A percentile compares a stretch with the other conserved stretches of the same genome.
phyloP scores from a whole-genome alignment of 768 basidiomycete species.

The Suillus clintonianus region DNA sequence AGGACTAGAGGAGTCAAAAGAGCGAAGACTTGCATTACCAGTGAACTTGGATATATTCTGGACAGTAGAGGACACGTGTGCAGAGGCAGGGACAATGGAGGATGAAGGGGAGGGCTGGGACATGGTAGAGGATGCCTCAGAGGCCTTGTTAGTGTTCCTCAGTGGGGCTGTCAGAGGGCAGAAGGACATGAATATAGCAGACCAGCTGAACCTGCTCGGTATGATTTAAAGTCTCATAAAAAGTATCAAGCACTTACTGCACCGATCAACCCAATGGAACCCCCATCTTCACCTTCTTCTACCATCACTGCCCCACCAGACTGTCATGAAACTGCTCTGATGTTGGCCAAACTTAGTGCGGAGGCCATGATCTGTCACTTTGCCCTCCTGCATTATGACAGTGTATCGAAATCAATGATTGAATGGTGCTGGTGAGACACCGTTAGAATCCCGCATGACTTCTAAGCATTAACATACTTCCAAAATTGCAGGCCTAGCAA shows the following conservation, averaged over 20 bases:
- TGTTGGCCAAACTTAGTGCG: not conserved
- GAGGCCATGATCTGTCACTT: not conserved
- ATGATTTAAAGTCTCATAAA: not conserved
- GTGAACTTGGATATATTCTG: too few relatives aligned
- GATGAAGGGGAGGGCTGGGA: too few relatives aligned
- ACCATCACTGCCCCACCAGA: not conserved
- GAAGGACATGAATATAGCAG: too few relatives aligned
- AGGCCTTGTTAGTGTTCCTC: too few relatives aligned
- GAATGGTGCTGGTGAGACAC: not conserved
- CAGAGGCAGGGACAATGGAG: too few relatives aligned
- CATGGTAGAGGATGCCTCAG: too few relatives aligned
- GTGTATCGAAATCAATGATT: not conserved
- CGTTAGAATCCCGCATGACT: not conserved
- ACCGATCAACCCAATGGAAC: not conserved
- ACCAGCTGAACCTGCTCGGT: too few relatives aligned
- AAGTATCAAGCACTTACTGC: not conserved
- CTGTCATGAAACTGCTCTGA: not conserved
- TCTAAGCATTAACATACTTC: not conserved
- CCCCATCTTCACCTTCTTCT: not conserved
- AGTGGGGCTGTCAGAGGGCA: too few relatives aligned
- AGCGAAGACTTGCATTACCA: too few relatives aligned
- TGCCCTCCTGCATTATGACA: not conserved
- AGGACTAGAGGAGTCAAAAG: too few relatives aligned
- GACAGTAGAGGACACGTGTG: too few relatives aligned
- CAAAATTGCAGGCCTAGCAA: not conserved